A percentile compares a stretch with the other conserved stretches of the same genome.
Conservation (phyloP, 1,284 basidiomycete species). For the Boletus sp. region DNA sequence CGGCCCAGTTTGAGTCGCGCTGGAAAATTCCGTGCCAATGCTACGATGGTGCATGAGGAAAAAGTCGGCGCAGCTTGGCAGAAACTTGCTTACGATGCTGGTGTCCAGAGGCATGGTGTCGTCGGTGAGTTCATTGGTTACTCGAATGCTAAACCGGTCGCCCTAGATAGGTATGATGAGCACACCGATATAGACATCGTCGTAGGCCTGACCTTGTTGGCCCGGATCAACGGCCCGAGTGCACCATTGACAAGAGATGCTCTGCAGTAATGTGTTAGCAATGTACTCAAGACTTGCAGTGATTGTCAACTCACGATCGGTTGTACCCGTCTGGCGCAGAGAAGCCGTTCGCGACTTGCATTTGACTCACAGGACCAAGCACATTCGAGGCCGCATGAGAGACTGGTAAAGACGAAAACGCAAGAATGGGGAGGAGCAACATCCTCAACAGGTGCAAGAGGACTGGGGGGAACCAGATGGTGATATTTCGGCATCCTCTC, state of each 20-base stretch:
- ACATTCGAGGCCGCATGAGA: constrained; percentile 5
- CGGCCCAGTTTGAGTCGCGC: constrained; percentile 36
- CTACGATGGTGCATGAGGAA: constrained; percentile 17
- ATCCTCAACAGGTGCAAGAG: constrained; percentile 3
- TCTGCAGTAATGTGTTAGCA: constrained; percentile 19
- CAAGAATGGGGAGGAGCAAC: constrained; percentile 12
- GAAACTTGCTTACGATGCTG: constrained; percentile 32
- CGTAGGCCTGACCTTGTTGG: constrained; percentile 19
- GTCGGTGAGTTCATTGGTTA: constrained; percentile 39
- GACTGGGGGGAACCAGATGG: not conserved
- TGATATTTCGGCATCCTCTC: not conserved
- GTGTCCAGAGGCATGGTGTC: constrained; percentile 30
- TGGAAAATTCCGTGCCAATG: constrained; percentile 41
- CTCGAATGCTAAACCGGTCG: constrained; percentile 23
- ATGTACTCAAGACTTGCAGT: not conserved
- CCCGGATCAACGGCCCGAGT: constrained; percentile 31
- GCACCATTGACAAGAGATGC: constrained; percentile 28
- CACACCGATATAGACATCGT: not conserved
- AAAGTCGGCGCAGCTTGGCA: not conserved
- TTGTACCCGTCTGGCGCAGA: constrained; percentile 43
- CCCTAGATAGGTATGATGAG: constrained; percentile 15
- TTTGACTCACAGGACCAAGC: constrained; percentile 23
- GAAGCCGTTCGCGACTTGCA: constrained; percentile 31
- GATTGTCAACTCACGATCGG: constrained; percentile 34
- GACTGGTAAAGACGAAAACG: constrained; percentile 7